Evolutionary conservation across 2,329 filamentous ascomycete species (phyloP).

Genomic region (Aurifilum marmelostoma): DNA sequence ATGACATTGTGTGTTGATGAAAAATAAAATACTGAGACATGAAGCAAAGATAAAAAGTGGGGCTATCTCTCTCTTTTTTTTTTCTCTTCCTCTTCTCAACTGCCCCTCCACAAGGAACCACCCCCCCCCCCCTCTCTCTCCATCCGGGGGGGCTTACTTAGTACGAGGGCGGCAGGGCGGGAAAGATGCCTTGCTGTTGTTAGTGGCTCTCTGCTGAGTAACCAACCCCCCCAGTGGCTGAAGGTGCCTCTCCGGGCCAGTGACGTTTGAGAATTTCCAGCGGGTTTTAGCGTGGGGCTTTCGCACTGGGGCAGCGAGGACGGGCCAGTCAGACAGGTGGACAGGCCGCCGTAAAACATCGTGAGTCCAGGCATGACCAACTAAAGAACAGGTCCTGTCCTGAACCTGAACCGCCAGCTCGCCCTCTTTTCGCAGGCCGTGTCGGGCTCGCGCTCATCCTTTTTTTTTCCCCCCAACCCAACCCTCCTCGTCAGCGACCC

Average conservation of each 20-base stretch:
- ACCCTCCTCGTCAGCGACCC: slow-evolving; percentile 9
- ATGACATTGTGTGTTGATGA: too few species aligned
- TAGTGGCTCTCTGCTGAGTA: not conserved
- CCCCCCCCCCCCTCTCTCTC: not conserved
- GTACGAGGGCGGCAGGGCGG: too few species aligned
- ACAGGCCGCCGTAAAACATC: slow-evolving; percentile 28
- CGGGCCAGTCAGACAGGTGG: slow-evolving; percentile 24
- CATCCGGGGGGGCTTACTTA: too few species aligned
- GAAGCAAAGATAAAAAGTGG: not conserved
- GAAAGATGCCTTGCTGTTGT: not conserved
- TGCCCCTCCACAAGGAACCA: not conserved
- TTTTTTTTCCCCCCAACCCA: not conserved
- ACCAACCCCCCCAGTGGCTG: not conserved
- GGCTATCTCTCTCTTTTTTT: not conserved
- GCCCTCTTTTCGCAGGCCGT: slow-evolving; percentile 7
- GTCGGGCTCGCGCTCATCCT: slow-evolving; percentile 3
- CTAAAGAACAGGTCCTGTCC: not conserved
- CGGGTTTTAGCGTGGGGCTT: not conserved
- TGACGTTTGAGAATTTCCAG: not conserved
- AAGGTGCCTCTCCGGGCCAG: not conserved
- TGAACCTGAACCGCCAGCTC: not conserved
- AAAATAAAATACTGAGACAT: too few species aligned
- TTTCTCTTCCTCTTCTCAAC: not conserved
- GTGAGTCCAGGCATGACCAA: slow-evolving; percentile 29
- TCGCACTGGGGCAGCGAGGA: slow-evolving; percentile 20